Evolutionary conservation across 2,329 filamentous ascomycete genomes (phyloP).

Genomic region (Leptographium lundbergii): DNA sequence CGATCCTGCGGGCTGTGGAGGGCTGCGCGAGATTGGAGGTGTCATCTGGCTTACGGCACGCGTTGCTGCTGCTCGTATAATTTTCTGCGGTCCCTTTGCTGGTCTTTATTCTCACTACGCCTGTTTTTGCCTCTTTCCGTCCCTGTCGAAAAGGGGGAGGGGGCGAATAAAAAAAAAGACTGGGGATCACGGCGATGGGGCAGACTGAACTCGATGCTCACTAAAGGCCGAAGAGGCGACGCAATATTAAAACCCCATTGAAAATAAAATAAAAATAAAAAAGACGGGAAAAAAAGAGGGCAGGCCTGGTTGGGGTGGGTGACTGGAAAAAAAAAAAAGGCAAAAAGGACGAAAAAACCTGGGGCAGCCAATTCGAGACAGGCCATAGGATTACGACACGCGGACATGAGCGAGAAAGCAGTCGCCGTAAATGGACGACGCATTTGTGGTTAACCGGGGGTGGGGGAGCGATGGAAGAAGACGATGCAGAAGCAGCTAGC

Average conservation of each 20-base stretch:
- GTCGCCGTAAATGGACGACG: neutral
- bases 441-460: neutral
- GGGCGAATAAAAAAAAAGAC: neutral
- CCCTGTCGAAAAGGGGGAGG: neutral
- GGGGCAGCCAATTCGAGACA: conserved; percentile 1
- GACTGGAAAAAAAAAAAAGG: neutral
- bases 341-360: neutral
- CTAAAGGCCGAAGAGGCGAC: conserved; percentile 1
- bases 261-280: neutral
- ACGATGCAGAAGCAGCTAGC: neutral
- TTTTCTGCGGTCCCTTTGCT: too few relatives aligned
- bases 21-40: neutral
- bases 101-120: too few relatives aligned
- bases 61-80: too few relatives aligned
- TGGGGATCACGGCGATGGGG: neutral
- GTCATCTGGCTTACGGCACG: too few relatives aligned
- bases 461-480: neutral
- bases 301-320: too few relatives aligned
- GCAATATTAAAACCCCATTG: neutral
- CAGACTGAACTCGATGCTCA: neutral
- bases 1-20: neutral
- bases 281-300: neutral
- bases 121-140: neutral
- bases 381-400: neutral
- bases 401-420: neutral